Base-by-base conservation (phyloP, 1,139 yeast species). In the Pichia cactophila region DNA sequence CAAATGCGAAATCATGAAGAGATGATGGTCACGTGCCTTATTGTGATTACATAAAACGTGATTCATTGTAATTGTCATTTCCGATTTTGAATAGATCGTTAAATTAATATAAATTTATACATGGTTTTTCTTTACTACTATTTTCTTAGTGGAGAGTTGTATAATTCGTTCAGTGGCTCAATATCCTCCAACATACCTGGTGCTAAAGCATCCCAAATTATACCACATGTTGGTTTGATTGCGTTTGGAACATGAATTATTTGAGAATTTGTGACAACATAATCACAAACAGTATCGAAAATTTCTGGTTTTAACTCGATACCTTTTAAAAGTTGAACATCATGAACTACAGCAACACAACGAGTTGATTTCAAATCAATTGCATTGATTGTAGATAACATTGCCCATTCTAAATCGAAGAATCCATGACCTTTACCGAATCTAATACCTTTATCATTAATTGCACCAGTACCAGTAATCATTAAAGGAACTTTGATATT, bases 401-500 rank as follows among this genome's bases (percentile, higher is more conserved):
- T 60, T 9, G 60, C 65, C 65, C 65, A 61, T 49, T 61, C 65
- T 29, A 60, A 50, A 46, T 61, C 65, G 48, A 61, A 61, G 44
- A 48, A 61, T 2, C 64, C 65, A 47, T 61, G 65, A 2, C 65
- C 65, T 46, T 61, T 61, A 36, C 65, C 65, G 37, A 61, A 59
- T 36, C 65, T 46, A 16, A 61, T 56, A 29, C 65, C 65, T 43
- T 55, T 56, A 42, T 54, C 53, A 45, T 61, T 61, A 37, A 61
- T 60, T 16, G 64, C 64, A 38, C 64, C 64, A 1, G 65, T 60
- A 12, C 64, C 65, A 5, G 65, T 61, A 10, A 61, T 51, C 64
- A 61, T 60, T 12, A 54, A 39, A 16, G 49, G 42, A 26, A 60
- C 51, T 31, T 46, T 41, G n/a, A 58, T 38, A 8, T 49, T 36